These are phyloP conservation scores for Taxawa tesnikishii DNA, from an alignment of 2,329 filamentous ascomycete species.

Conservation along the genomic window DNA sequence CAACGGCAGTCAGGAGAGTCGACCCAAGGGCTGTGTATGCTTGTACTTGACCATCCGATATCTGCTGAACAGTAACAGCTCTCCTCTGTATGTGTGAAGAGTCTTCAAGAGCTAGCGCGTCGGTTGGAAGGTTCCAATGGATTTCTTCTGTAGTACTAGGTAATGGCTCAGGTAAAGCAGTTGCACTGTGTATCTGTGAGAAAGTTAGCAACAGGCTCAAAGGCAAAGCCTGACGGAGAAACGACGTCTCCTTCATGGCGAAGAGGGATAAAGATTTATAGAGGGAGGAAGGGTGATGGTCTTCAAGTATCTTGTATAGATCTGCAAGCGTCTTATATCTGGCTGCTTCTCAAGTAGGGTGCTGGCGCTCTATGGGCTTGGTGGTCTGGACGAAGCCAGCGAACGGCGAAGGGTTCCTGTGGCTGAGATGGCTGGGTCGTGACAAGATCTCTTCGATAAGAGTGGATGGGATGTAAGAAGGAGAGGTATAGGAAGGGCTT, in stretches of 20 bases:
- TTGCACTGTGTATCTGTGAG: background rate
- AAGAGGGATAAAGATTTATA: background rate
- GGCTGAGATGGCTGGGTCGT: background rate
- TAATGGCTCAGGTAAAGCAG: slow-evolving; percentile 1
- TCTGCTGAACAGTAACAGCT: slow-evolving; percentile 7
- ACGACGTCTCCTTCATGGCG: slow-evolving; percentile 1
- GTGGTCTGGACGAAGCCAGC: background rate
- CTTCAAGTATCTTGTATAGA: background rate
- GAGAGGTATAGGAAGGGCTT: background rate
- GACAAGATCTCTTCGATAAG: background rate
- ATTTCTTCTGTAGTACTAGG: background rate
- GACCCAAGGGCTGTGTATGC: too few species aligned
- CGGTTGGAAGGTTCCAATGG: background rate
- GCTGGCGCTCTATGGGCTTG: background rate
- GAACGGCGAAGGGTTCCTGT: background rate
- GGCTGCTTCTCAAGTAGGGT: background rate
- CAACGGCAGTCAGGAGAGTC: slow-evolving; percentile 1
- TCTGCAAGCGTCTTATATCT: background rate
- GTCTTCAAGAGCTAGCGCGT: background rate
- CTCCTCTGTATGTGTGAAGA: background rate
- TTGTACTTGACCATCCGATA: slow-evolving; percentile 12
- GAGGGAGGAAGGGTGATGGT: background rate
- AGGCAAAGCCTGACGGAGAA: slow-evolving; percentile 2
- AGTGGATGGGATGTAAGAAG: background rate
- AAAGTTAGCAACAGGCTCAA: background rate